phyloP scores from a whole-genome alignment of 164 flowering plant genomes.

The Santalum album region DNA sequence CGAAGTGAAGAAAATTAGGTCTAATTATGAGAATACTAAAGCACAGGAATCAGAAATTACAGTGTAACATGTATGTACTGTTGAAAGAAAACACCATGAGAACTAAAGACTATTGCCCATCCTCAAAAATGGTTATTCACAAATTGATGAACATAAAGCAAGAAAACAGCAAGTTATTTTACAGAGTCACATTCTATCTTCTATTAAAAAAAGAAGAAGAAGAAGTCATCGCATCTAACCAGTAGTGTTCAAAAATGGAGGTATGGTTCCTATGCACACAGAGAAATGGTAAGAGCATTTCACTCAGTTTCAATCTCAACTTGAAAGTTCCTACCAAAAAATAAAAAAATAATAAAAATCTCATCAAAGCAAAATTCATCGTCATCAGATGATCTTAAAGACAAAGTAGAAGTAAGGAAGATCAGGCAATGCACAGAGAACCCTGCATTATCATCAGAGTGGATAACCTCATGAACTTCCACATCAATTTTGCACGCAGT shows the following conservation, averaged over 20 bases:
- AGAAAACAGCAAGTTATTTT: background rate
- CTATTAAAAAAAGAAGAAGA: no score
- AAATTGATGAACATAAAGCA: background rate
- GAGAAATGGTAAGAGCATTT: background rate
- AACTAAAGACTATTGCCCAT: no score
- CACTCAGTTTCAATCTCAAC: constrained; percentile 29
- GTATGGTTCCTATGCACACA: background rate
- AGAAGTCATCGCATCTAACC: background rate
- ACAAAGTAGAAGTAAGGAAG: constrained; percentile 75
- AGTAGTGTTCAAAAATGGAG: background rate
- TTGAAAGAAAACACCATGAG: no score
- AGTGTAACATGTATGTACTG: no score
- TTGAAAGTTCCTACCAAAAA: constrained; percentile 34
- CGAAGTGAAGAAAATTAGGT: no score
- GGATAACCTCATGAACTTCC: no score
- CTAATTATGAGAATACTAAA: no score
- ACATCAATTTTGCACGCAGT: no score
- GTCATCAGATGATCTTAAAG: constrained; percentile 71
- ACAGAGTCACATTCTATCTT: no score
- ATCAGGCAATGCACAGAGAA: constrained; percentile 55
- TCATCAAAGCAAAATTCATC: constrained; percentile 52
- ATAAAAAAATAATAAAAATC: no score
- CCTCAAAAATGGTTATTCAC: no score
- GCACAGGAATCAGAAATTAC: no score
- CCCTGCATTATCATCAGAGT: constrained; percentile 35